Conservation (phyloP, 331 rosid species). For the Quercus lobata region DNA sequence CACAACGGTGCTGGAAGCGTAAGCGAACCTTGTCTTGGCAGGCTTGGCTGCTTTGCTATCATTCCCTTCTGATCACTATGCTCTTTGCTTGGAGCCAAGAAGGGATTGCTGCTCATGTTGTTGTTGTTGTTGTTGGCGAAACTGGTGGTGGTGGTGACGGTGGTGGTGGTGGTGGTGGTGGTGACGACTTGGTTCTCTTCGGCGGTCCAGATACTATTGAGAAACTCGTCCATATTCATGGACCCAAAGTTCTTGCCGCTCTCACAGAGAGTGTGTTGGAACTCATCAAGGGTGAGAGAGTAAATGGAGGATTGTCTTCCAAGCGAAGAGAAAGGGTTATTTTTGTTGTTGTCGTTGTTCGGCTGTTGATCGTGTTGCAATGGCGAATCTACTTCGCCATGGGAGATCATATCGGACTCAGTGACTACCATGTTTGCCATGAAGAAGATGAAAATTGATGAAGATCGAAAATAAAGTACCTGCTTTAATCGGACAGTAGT, state of each 20-base stretch:
- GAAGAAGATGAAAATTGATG: neutral
- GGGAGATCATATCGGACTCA: constrained; percentile 45
- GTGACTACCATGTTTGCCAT: constrained; percentile 42
- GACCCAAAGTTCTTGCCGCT: constrained; percentile 79
- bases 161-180: neutral
- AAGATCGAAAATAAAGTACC: neutral
- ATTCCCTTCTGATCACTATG: constrained; percentile 11
- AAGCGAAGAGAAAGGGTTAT: constrained; percentile 30
- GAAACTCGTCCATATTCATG: constrained; percentile 98
- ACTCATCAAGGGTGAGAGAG: constrained; percentile 86
- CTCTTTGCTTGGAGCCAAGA: neutral
- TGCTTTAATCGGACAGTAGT: neutral
- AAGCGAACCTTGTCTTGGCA: constrained; percentile 64
- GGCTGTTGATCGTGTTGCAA: constrained; percentile 15
- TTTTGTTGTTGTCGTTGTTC: constrained; percentile 10
- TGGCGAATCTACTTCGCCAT: constrained; percentile 40
- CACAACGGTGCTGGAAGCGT: constrained; percentile 72
- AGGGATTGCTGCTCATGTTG: neutral
- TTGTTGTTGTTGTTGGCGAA: neutral
- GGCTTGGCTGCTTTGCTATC: constrained; percentile 52
- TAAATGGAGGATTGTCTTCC: constrained; percentile 84
- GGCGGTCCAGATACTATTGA: constrained; percentile 79
- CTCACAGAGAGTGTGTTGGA: constrained; percentile 72
- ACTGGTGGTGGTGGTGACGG: neutral
- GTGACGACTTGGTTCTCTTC: constrained; percentile 63